Percentiles rank a stretch among this genome's conserved stretches.
Conservation (phyloP, 2,329 filamentous ascomycete species). For the Apiospora phragmitis region DNA sequence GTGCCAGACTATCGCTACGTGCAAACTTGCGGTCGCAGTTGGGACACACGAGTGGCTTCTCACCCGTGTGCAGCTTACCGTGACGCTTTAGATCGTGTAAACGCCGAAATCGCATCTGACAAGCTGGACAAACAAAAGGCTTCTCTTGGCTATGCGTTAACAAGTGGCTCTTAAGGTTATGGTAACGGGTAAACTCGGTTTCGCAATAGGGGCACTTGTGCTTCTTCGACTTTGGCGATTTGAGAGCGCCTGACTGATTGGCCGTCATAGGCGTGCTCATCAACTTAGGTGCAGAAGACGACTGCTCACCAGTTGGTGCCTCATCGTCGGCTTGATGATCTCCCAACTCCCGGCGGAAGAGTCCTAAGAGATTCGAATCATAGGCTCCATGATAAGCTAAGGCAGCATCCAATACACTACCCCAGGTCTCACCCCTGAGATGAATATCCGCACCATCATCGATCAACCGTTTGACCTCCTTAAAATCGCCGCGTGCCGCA, state of each 20-base stretch:
- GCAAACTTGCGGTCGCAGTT: too few relatives aligned
- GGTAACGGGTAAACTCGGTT: slow-evolving; percentile 94
- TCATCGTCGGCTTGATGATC: background rate
- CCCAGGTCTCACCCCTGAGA: background rate
- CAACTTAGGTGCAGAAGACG: too few relatives aligned
- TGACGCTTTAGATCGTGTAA: slow-evolving; percentile 95
- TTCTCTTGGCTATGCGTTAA: slow-evolving; percentile 98
- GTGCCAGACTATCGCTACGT: too few relatives aligned
- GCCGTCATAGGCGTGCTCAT: too few relatives aligned
- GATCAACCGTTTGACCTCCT: background rate
- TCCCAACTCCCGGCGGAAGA: background rate
- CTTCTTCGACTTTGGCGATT: slow-evolving; percentile 59
- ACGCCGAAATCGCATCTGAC: slow-evolving; percentile 86
- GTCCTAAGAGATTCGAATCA: background rate
- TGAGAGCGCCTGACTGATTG: background rate
- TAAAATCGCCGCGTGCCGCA: background rate
- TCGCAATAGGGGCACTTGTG: slow-evolving; percentile 97
- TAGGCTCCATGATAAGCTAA: background rate
- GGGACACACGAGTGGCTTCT: slow-evolving; percentile 43
- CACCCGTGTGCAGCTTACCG: slow-evolving; percentile 93
- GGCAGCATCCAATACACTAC: background rate
- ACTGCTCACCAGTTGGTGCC: background rate
- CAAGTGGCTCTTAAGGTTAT: slow-evolving; percentile 95
- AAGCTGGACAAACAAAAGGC: slow-evolving; percentile 92
- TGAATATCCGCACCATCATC: background rate